phyloP scores from a whole-genome alignment of 2,329 filamentous ascomycete genomes.

The Fusarium chuoi region DNA sequence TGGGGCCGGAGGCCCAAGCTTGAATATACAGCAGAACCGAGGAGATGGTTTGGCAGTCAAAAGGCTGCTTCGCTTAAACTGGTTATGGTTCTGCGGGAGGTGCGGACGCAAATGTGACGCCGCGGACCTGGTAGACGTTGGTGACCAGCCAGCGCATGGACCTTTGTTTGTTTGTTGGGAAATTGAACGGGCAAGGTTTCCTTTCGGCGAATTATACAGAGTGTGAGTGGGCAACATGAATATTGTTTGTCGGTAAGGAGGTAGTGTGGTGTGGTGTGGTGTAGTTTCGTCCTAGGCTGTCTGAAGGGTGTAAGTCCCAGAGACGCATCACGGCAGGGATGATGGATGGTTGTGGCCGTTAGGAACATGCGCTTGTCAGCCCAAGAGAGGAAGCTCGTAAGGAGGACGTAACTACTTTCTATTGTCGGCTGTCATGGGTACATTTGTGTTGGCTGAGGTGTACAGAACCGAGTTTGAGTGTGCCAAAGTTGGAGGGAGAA shows the following conservation, averaged over 20 bases:
- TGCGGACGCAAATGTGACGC: conserved; percentile 23
- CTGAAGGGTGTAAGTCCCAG: not conserved
- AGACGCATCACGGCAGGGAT: not conserved
- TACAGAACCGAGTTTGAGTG: not conserved
- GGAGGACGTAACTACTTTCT: not conserved
- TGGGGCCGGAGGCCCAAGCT: conserved; percentile 15
- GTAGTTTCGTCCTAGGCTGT: not conserved
- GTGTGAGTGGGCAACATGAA: not conserved
- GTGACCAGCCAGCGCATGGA: conserved; percentile 8
- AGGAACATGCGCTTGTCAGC: conserved; percentile 1
- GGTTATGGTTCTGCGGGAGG: conserved; percentile 7
- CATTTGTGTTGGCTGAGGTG: conserved; percentile 12
- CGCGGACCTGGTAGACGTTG: conserved; percentile 3
- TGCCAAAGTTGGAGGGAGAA: not conserved
- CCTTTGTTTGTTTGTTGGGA: conserved; percentile 8
- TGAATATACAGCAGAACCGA: conserved; percentile 20
- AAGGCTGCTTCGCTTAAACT: conserved; percentile 14
- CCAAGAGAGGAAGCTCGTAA: not conserved
- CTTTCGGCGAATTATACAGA: not conserved
- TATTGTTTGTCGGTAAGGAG: conserved; percentile 9
- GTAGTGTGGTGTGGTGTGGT: conserved; percentile 6
- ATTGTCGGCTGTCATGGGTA: conserved; percentile 19
- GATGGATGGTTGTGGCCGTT: conserved; percentile 12
- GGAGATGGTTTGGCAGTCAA: conserved; percentile 28
- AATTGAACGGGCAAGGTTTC: not conserved